Percentiles rank a stretch among this genome's conserved stretches.
Evolutionary conservation across 176 grass and related monocot genomes (phyloP).

Genomic region (Chrysopogon serrulatus): DNA sequence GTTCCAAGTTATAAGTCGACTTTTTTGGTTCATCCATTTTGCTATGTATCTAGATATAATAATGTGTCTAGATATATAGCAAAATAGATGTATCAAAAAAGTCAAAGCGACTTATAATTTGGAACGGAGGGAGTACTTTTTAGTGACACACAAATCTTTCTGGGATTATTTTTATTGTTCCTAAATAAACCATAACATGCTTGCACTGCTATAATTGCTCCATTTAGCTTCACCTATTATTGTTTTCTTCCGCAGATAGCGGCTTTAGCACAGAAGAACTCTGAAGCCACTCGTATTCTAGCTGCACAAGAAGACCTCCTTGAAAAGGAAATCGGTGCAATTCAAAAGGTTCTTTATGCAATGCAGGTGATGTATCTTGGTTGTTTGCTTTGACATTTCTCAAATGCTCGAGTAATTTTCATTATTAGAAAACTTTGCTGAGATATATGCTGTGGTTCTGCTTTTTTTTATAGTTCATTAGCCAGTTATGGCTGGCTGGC

Average conservation of each 20-base stretch:
- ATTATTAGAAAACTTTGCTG: not conserved
- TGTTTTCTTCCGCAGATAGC: conserved; percentile 37
- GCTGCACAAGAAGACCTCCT: conserved; percentile 55
- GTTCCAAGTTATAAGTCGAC: too few relatives aligned
- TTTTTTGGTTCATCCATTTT: too few relatives aligned
- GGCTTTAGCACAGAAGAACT: conserved; percentile 69
- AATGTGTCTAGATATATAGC: too few relatives aligned
- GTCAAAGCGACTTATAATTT: too few relatives aligned
- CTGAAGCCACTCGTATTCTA: conserved; percentile 62
- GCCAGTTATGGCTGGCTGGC: not conserved
- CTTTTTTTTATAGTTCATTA: not conserved
- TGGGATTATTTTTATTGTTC: not conserved
- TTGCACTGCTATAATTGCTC: not conserved
- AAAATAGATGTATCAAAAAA: too few relatives aligned
- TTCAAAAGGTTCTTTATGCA: conserved; percentile 65
- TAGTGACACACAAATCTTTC: not conserved
- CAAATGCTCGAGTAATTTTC: not conserved
- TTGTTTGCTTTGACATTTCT: not conserved
- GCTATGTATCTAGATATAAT: too few relatives aligned
- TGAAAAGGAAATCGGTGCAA: conserved; percentile 65
- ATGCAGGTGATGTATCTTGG: conserved; percentile 63
- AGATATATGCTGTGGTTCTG: not conserved
- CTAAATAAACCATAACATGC: not conserved
- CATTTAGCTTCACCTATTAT: not conserved
- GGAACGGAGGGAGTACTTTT: too few relatives aligned